These are phyloP conservation scores for Lepidium sativum DNA, from an alignment of 345 rosid genomes.

Conservation along the genomic window DNA sequence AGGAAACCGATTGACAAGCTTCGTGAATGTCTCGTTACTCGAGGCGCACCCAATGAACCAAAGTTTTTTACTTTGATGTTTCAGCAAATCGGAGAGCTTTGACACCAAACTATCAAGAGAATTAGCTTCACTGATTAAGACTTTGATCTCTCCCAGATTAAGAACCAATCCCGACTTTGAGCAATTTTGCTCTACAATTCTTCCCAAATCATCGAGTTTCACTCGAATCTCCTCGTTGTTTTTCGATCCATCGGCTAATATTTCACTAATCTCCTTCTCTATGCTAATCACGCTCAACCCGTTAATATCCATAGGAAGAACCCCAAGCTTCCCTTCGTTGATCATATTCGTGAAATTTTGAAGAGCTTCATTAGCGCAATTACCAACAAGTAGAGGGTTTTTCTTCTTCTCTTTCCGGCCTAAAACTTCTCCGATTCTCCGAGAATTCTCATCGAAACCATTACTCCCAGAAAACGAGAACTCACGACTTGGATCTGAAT, in stretches of 20 bases:
- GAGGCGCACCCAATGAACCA: conserved; percentile 48
- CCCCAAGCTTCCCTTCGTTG: conserved; percentile 18
- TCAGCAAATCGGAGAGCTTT: conserved; percentile 37
- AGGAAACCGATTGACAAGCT: conserved; percentile 40
- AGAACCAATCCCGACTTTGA: conserved; percentile 31
- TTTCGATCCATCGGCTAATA: conserved; percentile 21
- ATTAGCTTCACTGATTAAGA: conserved; percentile 23
- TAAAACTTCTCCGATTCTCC: conserved; percentile 40
- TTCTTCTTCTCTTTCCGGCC: conserved; percentile 22
- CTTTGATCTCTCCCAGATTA: conserved; percentile 49
- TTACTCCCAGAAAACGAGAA: conserved; percentile 24
- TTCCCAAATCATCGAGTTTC: conserved; percentile 32
- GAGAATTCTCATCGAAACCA: conserved; percentile 34
- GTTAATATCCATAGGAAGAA: conserved; percentile 28
- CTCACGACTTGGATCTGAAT: conserved; percentile 24
- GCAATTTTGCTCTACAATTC: conserved; percentile 9
- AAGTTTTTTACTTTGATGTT: conserved; percentile 23
- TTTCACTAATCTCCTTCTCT: conserved; percentile 35
- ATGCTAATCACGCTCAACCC: conserved; percentile 31
- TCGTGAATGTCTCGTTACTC: conserved; percentile 38
- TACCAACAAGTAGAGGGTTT: conserved; percentile 45
- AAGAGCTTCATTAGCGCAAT: conserved; percentile 45
- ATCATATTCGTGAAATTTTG: conserved; percentile 31
- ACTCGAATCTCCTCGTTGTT: conserved; percentile 19
- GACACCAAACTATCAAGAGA: conserved; percentile 27